Conservation (phyloP, 179 eudicot species). For the Silene noctiflora region DNA sequence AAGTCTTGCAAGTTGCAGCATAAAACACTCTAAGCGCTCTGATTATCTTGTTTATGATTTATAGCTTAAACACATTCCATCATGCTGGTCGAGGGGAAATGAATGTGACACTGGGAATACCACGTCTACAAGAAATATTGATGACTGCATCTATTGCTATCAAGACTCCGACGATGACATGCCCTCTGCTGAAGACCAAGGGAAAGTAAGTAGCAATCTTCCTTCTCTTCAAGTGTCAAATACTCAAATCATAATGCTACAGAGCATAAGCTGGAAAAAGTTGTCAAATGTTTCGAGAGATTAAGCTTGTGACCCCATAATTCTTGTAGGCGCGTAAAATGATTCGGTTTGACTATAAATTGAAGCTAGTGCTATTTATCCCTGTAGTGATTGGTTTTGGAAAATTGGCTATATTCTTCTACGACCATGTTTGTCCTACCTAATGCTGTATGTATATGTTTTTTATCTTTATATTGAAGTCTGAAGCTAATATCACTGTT, state of each 20-base stretch:
- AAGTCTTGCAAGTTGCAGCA: background rate
- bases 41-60: slow-evolving; percentile 7
- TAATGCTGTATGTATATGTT: background rate
- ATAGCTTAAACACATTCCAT: slow-evolving; percentile 96
- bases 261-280: background rate
- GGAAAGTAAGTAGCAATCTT: slow-evolving; percentile 51
- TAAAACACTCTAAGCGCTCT: background rate
- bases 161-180: slow-evolving; percentile 94
- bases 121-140: slow-evolving; percentile 96
- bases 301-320: slow-evolving; percentile 7
- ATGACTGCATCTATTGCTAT: slow-evolving; percentile 79
- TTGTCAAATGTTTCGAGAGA: background rate
- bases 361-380: background rate
- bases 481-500: background rate
- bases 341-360: background rate
- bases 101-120: slow-evolving; percentile 98
- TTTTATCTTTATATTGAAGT: background rate
- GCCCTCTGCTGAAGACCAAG: slow-evolving; percentile 60
- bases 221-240: slow-evolving; percentile 1
- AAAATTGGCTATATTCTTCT: background rate
- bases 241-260: background rate
- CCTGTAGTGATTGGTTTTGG: background rate
- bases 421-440: slow-evolving; percentile 1
- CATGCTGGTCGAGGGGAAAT: slow-evolving; percentile 99
- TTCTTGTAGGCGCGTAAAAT: background rate